These are phyloP conservation scores for Kitagawia praeruptora DNA, from an alignment of 129 eudicot genomes.

Conservation along the genomic window DNA sequence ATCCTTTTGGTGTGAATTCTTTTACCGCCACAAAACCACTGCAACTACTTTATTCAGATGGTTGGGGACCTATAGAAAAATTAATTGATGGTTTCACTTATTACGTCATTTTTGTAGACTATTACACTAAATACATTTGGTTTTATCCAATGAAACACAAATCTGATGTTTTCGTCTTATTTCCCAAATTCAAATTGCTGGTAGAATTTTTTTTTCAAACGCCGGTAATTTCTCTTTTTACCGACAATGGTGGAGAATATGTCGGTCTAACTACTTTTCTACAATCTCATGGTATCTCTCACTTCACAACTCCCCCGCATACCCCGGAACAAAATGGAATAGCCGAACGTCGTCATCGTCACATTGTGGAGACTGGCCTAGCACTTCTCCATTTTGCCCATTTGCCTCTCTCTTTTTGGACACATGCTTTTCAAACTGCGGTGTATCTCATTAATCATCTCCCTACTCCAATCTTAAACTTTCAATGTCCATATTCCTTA, in stretches of 20 bases:
- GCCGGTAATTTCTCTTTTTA: not conserved
- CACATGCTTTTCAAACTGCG: not conserved
- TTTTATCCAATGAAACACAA: not conserved
- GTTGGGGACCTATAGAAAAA: not conserved
- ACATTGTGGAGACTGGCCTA: not conserved
- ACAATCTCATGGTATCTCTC: not conserved
- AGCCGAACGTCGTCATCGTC: not conserved
- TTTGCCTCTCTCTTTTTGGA: not conserved
- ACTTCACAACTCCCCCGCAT: not conserved
- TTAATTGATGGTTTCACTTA: not conserved
- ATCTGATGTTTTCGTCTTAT: not conserved
- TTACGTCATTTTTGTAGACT: not conserved
- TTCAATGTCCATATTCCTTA: constrained; percentile 6
- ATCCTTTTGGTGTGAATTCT: not conserved
- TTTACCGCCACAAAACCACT: not conserved
- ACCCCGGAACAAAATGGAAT: not conserved
- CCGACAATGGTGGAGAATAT: not conserved
- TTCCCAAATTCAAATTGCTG: not conserved
- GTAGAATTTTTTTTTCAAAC: not conserved
- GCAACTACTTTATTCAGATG: not conserved
- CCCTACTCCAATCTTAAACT: not conserved
- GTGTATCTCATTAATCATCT: not conserved
- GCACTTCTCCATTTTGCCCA: not conserved
- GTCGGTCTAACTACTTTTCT: not conserved
- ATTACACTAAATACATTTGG: not conserved